Evolutionary conservation across 1,284 basidiomycete genomes (phyloP), one percentile per base, ranked within the genome.

Genomic region (Sporisorium scitamineum): DNA sequence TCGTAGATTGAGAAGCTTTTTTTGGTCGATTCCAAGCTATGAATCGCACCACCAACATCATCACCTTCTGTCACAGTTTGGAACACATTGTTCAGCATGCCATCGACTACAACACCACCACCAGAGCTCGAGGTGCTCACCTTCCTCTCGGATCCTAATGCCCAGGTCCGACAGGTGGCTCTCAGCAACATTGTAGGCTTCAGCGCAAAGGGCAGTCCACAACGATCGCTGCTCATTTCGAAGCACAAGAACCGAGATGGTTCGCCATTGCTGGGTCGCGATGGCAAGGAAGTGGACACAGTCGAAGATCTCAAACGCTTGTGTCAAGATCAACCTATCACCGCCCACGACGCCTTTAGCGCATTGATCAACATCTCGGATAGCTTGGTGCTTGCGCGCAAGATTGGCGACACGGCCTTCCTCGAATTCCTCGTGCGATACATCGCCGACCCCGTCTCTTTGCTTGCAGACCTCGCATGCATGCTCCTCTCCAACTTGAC

Each of bases 401-500:
- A 97, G 10, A 91, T 85, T 24, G 83, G 91, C 4, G 93, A 97
- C 69, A 86, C 89, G 0, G 86, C 89, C 0, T 98, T 96, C 84
- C 87, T 97, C 44, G 87, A 87, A 31, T 98, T 97, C 83, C 87
- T 99, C 32, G 91, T 94, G 1, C 92, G 94, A 0, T 97, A 97
- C 86, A 95, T 96, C 62, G 89, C 95, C 71, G 92, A 96, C 86
- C 92, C 93, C 7, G 90, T 92, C 70, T 92, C 95, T 5, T 90
- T 93, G 58, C 90, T 97, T 20, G 94, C 95, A 32, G 96, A 98
- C 87, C 90, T 98, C 11, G 94, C 95, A 1, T 91, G 94, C 32
- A 99, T 99, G 97, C 89, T 99, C 1, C 89, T 99, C 7, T 97
- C 95, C 20, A 99, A 99, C 86, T 88, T 98, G 47, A 94, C 94